Base-by-base conservation (phyloP, 306 rosid genomes). In the Alnus rubra region DNA sequence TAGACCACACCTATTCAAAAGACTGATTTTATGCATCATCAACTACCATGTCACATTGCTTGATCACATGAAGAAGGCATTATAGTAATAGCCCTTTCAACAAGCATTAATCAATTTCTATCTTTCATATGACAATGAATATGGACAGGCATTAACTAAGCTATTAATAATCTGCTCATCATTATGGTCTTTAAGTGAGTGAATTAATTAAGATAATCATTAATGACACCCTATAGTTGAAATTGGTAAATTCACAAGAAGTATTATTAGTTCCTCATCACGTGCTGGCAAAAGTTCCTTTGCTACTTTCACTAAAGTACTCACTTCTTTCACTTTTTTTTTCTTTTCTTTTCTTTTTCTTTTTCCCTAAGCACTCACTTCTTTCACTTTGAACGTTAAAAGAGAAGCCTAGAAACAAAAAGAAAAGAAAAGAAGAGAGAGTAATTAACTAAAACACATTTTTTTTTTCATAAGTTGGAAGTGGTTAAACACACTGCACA, bases 161-260 rank as follows among this genome's bases (percentile, higher is more conserved):
- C 73, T 53, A 59, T 87, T 70, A 85, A 81, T 81, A 68, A 87
- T 74, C 71, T 58, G 69, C 86, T 76, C 80, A 81, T 84, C 78
- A 89, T 81, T 87, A 76, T 75, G 49, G 7, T 58, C 54, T 2
- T 82, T 78, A 13, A 55, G 50, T 50, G 7, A 81, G 12, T 69
- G 37, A 47, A 67, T 47, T 37, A 47, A 67, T 47, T 70, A 58
- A 19, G 72, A 44, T 65, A 16, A 44, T 73, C 7, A 67, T 74
- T 23, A 79, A 70, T 82, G 81, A 83, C 67, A 76, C 79, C 84
- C 71, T 16, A 39, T 42, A 64, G 56, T 71, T 78, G 28, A 23
- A 23, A 23, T 2, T 39, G 5, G 5, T 70, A 56, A 4, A 71
- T 62, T 74, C 79, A 84, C 53, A 77, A 73, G 51, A 28, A 70